Conservation (phyloP, 2,329 filamentous ascomycete genomes). For the Aspergillus udagawae region DNA sequence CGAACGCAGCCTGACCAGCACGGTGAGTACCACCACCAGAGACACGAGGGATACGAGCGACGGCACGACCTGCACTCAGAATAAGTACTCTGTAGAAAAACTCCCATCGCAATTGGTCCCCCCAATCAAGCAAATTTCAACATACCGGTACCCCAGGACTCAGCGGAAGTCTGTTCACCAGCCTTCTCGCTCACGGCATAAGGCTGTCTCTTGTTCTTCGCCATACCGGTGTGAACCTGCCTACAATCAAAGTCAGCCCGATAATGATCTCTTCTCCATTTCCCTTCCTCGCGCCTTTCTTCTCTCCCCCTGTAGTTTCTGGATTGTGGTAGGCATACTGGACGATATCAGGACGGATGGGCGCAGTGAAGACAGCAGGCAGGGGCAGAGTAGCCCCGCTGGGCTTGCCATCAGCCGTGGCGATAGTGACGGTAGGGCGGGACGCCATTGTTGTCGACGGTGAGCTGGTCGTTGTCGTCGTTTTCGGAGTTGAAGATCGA, state of each 20-base stretch:
- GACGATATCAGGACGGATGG: slow-evolving; percentile 98
- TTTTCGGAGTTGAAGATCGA: slow-evolving; percentile 36
- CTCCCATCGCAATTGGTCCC: slow-evolving; percentile 1
- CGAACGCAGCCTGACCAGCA: slow-evolving; percentile 98
- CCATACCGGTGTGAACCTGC: slow-evolving; percentile 92
- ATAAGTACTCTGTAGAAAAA: slow-evolving; percentile 10
- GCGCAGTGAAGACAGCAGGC: slow-evolving; percentile 93
- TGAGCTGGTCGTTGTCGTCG: slow-evolving; percentile 37
- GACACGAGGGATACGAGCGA: slow-evolving; percentile 99
- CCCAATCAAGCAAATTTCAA: slow-evolving; percentile 6
- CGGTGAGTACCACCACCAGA: slow-evolving; percentile 99
- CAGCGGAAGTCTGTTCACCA: slow-evolving; percentile 98
- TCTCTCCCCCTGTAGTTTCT: slow-evolving; percentile 7
- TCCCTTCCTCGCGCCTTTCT: slow-evolving; percentile 1
- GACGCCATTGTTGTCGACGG: slow-evolving; percentile 70
- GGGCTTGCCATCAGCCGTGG: slow-evolving; percentile 91
- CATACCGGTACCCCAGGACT: slow-evolving; percentile 99
- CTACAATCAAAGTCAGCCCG: slow-evolving; percentile 42
- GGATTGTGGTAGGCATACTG: slow-evolving; percentile 59
- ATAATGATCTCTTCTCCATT: slow-evolving; percentile 17
- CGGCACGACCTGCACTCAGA: slow-evolving; percentile 72
- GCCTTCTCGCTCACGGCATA: slow-evolving; percentile 99
- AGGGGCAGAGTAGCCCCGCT: slow-evolving; percentile 86
- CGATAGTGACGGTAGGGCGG: slow-evolving; percentile 95
- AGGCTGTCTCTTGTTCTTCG: slow-evolving; percentile 99